phyloP scores from a whole-genome alignment of 768 basidiomycete genomes.

The Hygrocybe punicea region DNA sequence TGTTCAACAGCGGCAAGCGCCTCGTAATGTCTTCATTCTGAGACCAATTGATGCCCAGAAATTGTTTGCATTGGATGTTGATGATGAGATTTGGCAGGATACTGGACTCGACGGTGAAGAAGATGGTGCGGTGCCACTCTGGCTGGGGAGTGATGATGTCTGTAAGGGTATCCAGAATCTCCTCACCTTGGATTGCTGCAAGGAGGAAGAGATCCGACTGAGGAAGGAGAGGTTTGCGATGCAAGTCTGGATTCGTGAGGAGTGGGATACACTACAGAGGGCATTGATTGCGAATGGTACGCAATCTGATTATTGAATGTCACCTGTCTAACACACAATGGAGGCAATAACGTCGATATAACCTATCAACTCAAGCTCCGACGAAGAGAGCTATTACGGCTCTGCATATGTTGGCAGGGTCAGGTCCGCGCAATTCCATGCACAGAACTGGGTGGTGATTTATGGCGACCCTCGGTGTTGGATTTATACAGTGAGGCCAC shows the following conservation, averaged over 20 bases:
- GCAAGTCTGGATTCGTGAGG: not conserved
- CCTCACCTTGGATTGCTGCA: slow-evolving; percentile 8
- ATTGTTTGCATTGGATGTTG: not conserved
- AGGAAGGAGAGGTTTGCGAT: slow-evolving; percentile 1
- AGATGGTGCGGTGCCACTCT: not conserved
- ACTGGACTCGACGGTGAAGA: not conserved
- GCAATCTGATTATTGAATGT: not conserved
- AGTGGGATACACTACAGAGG: not conserved
- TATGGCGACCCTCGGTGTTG: too few species aligned
- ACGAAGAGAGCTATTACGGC: not conserved
- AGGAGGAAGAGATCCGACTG: slow-evolving; percentile 10
- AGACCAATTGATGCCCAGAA: not conserved
- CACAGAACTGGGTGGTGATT: too few species aligned
- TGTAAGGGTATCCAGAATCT: slow-evolving; percentile 7
- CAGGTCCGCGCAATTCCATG: too few species aligned
- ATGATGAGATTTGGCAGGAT: not conserved
- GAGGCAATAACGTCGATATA: not conserved
- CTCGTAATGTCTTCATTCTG: slow-evolving; percentile 8
- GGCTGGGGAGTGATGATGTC: slow-evolving; percentile 5
- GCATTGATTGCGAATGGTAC: not conserved
- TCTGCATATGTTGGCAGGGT: not conserved
- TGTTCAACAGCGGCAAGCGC: not conserved
- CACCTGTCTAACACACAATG: not conserved
- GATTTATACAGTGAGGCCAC: too few species aligned
- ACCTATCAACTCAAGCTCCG: not conserved